Conservation (phyloP, 208 protist species). For the Trypanosoma cruzi region DNA sequence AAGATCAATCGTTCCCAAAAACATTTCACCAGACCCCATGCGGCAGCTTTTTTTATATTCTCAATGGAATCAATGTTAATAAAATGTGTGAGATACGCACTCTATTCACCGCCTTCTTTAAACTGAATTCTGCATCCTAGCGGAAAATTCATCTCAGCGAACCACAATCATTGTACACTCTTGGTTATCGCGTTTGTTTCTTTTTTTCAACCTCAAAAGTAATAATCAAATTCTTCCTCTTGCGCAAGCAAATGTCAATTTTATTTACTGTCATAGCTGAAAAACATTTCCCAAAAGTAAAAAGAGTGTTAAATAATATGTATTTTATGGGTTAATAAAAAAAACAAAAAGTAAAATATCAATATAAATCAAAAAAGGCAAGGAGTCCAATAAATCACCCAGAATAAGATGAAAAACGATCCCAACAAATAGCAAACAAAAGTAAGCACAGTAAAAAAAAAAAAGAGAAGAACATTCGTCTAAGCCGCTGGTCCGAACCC, state of each 20-base stretch:
- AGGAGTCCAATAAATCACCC: too few species aligned
- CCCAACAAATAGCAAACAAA: too few species aligned
- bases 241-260: slow-evolving; percentile 24
- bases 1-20: slow-evolving; percentile 30
- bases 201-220: slow-evolving; percentile 36
- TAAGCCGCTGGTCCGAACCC: too few species aligned
- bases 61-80: slow-evolving; percentile 21
- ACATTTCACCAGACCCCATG: slow-evolving; percentile 20
- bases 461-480: too few species aligned
- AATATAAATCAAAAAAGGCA: too few species aligned
- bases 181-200: slow-evolving; percentile 27
- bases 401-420: too few species aligned
- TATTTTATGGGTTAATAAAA: too few species aligned
- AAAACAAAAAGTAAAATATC: too few species aligned
- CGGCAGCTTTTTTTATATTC: slow-evolving; percentile 24
- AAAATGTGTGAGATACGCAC: slow-evolving; percentile 19
- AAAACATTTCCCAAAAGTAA: too few species aligned
- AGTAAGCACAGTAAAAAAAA: too few species aligned
- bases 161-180: slow-evolving; percentile 40
- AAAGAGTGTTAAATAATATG: too few species aligned
- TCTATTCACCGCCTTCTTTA: slow-evolving; percentile 15
- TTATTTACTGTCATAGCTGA: not conserved
- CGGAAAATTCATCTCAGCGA: slow-evolving; percentile 20
- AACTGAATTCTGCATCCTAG: slow-evolving; percentile 18
- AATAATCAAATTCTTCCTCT: slow-evolving; percentile 41